These are phyloP conservation scores for Plenodomus biglobosus DNA, from an alignment of 2,329 filamentous ascomycete species.

Conservation along the genomic window DNA sequence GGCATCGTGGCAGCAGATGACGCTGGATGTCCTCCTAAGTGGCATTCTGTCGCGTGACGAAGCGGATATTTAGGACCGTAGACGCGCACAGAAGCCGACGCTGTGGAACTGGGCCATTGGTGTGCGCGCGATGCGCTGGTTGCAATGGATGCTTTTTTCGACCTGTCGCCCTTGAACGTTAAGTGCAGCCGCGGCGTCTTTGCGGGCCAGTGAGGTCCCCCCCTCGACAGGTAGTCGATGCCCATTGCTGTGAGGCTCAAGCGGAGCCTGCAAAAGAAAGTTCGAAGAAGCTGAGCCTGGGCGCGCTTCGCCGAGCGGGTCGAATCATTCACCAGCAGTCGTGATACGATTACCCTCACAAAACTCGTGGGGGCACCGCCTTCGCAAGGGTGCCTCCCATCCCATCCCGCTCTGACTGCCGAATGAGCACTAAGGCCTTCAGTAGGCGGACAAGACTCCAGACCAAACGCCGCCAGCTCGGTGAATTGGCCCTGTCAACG, in stretches of 20 bases:
- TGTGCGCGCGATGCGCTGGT: slow-evolving; percentile 10
- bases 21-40: slow-evolving; percentile 25
- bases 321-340: slow-evolving; percentile 5
- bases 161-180: slow-evolving; percentile 7
- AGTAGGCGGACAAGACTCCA: slow-evolving; percentile 10
- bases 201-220: slow-evolving; percentile 11
- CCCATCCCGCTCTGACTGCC: slow-evolving; percentile 17
- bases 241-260: slow-evolving; percentile 25
- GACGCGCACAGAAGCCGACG: slow-evolving; percentile 18
- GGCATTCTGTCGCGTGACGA: slow-evolving; percentile 28
- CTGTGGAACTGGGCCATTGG: slow-evolving; percentile 16
- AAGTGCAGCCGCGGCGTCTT: slow-evolving; percentile 14
- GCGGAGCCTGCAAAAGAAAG: slow-evolving; percentile 7
- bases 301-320: neutral
- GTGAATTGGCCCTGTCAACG: slow-evolving; percentile 18
- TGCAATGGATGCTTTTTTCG: slow-evolving; percentile 20
- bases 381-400: slow-evolving; percentile 13
- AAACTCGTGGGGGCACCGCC: slow-evolving; percentile 18
- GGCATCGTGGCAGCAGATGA: slow-evolving; percentile 27
- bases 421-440: slow-evolving; percentile 9
- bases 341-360: slow-evolving; percentile 40
- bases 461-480: slow-evolving; percentile 3
- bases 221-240: slow-evolving; percentile 12
- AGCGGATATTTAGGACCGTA: slow-evolving; percentile 12
- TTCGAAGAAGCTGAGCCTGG: neutral